phyloP scores from a whole-genome alignment of 495 filamentous ascomycete species.

The Penicillium atrosanguineum region DNA sequence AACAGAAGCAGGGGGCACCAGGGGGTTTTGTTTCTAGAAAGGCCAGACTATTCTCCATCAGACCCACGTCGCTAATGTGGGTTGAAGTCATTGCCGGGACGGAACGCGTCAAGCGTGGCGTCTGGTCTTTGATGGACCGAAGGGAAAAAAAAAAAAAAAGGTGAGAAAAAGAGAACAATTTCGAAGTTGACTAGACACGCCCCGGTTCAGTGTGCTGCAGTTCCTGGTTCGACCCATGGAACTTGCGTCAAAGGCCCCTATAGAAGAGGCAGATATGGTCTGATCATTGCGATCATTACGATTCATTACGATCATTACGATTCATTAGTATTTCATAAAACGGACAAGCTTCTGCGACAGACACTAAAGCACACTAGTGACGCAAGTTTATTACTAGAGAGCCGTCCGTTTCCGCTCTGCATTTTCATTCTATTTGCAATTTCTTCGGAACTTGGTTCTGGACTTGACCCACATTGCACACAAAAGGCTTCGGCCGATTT shows the following conservation, averaged over 20 bases:
- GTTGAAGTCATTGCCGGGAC: slow-evolving; percentile 21
- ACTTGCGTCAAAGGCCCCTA: neutral
- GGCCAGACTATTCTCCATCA: neutral
- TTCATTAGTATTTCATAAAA: neutral
- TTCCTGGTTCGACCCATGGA: neutral
- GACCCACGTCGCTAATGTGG: slow-evolving; percentile 27
- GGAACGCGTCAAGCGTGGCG: slow-evolving; percentile 10
- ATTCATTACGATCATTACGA: neutral
- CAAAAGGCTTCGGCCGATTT: too few relatives aligned
- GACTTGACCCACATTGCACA: neutral
- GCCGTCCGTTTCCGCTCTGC: neutral
- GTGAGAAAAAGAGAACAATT: neutral
- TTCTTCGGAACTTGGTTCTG: neutral
- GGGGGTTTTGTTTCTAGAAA: slow-evolving; percentile 5
- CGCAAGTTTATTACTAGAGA: neutral
- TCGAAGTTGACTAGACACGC: neutral
- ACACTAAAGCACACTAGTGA: neutral
- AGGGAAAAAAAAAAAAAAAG: neutral
- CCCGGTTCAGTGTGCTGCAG: neutral
- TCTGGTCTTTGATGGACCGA: neutral
- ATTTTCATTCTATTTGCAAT: neutral
- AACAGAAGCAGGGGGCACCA: neutral
- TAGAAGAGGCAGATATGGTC: neutral
- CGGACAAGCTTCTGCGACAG: neutral
- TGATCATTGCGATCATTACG: too few relatives aligned